Evolutionary conservation across 148 eudicot species (phyloP).

Genomic region (Bassia scoparia): DNA sequence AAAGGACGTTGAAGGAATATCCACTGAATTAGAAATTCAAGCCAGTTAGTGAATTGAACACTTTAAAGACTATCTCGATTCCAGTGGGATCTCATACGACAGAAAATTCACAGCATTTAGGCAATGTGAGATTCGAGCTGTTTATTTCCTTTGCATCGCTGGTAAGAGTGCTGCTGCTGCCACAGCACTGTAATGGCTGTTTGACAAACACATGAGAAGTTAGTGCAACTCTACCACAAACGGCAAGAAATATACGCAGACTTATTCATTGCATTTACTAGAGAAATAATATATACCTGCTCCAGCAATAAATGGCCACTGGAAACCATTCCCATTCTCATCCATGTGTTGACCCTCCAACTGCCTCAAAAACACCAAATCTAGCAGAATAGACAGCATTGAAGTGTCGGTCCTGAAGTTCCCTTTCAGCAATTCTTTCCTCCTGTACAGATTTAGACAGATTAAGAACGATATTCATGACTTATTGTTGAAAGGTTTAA

Average conservation of each 20-base stretch:
- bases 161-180: conserved; percentile 92
- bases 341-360: conserved; percentile 90
- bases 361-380: conserved; percentile 76
- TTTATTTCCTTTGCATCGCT: conserved; percentile 91
- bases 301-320: conserved; percentile 95
- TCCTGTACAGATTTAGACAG: conserved; percentile 42
- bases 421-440: conserved; percentile 85
- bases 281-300: conserved; percentile 46
- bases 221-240: neutral
- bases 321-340: conserved; percentile 93
- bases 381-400: conserved; percentile 89
- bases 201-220: neutral
- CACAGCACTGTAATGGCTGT: conserved; percentile 90
- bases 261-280: neutral
- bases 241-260: too few relatives aligned
- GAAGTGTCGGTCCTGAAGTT: conserved; percentile 83
- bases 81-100: conserved; percentile 88
- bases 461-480: conserved; percentile 5
- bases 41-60: conserved; percentile 92
- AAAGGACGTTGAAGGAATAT: conserved; percentile 4
- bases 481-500: too few relatives aligned
- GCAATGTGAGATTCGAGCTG: conserved; percentile 97
- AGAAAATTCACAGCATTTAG: conserved; percentile 72
- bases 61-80: conserved; percentile 74
- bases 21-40: conserved; percentile 34